These are phyloP conservation scores for Penicillium sp. DNA, from an alignment of 2,329 filamentous ascomycete species.

Conservation along the genomic window DNA sequence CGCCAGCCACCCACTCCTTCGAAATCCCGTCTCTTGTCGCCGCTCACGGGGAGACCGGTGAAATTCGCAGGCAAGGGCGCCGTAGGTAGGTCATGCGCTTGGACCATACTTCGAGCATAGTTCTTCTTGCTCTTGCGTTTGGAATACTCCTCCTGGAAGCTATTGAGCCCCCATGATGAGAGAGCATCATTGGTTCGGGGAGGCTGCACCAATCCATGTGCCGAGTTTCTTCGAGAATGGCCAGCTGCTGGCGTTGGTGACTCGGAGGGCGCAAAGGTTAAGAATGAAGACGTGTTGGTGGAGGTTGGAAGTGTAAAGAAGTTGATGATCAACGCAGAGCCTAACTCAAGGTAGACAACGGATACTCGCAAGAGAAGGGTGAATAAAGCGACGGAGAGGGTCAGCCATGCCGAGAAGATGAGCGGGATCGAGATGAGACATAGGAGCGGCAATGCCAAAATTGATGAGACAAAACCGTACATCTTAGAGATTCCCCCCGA, in stretches of 20 bases:
- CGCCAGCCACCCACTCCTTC: constrained; percentile 47
- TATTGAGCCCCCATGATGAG: constrained; percentile 5
- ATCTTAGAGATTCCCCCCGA: neutral
- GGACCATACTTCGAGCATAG: constrained; percentile 20
- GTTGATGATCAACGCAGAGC: constrained; percentile 57
- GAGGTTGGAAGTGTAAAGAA: constrained; percentile 46
- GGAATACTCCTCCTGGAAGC: constrained; percentile 2
- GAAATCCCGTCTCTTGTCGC: constrained; percentile 42
- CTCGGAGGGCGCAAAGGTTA: constrained; percentile 31
- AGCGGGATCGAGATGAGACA: constrained; percentile 61
- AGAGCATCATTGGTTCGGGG: constrained; percentile 11
- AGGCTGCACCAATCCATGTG: constrained; percentile 16
- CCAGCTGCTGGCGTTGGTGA: constrained; percentile 24
- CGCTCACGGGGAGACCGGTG: constrained; percentile 30
- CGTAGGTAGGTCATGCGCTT: constrained; percentile 20
- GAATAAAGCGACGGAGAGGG: constrained; percentile 61
- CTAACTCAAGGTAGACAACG: constrained; percentile 64
- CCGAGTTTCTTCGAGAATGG: constrained; percentile 27
- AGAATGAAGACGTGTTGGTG: constrained; percentile 27
- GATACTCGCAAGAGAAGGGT: constrained; percentile 61
- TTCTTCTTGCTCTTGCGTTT: constrained; percentile 11
- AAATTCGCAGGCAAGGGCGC: constrained; percentile 14
- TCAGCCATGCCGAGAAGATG: constrained; percentile 62
- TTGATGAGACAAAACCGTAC: constrained; percentile 16
- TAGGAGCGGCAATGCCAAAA: constrained; percentile 44